Base-by-base conservation (phyloP, 768 basidiomycete species). In the Gymnopilus junonius region DNA sequence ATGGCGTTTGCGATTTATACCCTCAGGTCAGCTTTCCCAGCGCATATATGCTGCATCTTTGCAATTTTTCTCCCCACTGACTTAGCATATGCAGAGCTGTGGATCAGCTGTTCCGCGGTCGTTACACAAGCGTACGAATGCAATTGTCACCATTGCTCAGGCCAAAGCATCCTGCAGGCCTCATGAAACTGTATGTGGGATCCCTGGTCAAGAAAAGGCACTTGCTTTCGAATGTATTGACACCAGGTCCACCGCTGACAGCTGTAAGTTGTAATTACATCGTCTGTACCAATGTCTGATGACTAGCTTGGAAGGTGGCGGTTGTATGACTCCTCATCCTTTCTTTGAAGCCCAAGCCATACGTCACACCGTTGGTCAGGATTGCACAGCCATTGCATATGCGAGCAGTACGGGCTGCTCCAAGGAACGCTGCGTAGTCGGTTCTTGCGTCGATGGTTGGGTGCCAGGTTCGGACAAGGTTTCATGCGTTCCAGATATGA, bases 171-270 rank as follows among this genome's bases (percentile, higher is more conserved):
- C 61, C 10, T 80, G 77, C 63, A 73, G 67, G 43, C 15, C 65
- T 7, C 63, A 67, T 42, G 70, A 77, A 70, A 66, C 63, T 11
- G 75, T 82, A 23, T 82, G 81, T 54, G 80, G 80, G 7, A 70
- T 81, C 51, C 64, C 71, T 37, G 77, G 78, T 53, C 67, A 70
- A 8, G 68, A 69, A 54, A 72, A 63, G 25, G 57, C 70, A 6
- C 58, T 68, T 10, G 72, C 63, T 27, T 82, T 76, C 58, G 81
- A 82, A 64, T 82, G 81, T 57, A 65, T 82, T 57, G 74, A 82
- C 61, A 76, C 74, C 32, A 64, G 62, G 3, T 65, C 58, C 27
- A 67, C 75, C 12, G 73, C 74, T n/a, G 77, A 80, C 48, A 80
- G 79, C 61, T 81, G 80, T 81, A 71, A 8, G 81, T 75, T 23